Evolutionary conservation across 805 yeast genomes (phyloP), one percentile per base, ranked within the genome.

Genomic region (Tetrapisispora nanseiensis): DNA sequence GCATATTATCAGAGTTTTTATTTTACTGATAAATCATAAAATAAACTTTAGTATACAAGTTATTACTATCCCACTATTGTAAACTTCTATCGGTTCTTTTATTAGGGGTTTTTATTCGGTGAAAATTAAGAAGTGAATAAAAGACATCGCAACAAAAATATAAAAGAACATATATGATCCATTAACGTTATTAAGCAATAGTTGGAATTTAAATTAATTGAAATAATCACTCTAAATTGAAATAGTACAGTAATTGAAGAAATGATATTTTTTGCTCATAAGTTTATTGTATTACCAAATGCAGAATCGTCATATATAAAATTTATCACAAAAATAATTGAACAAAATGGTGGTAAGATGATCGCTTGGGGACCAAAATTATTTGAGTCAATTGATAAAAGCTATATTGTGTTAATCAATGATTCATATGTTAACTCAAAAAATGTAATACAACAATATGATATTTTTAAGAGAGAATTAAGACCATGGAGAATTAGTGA

Each of bases 381-480:
- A 11, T 13, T 20, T 10, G 12, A 15, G 6, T 10, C 10, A 24
- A 18, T 47, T 1, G 44, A 49, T 30, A 19, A 34, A 6, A 12
- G 35, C 3, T 47, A 49, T 3, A 31, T 51, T 2, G 47, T 53
- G 4, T 28, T 61, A 18, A 42, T 61, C 3, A 54, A 54, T 39
- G 58, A 58, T 38, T 44, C 62, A 2, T 61, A 46, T 45, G 46
- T 59, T 5, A 47, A 41, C 24, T 36, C 37, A 2, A 37, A 49
- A 5, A 39, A 36, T 8, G 39, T 40, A 28, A 13, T 58, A 18
- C 43, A 33, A 1, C 41, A 49, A 20, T 22, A 35, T 9, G 50
- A 51, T 19, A 33, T 57, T 11, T 56, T 61, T 27, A 33, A 41
- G 21, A 51, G 47, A 23, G 62, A 61, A 40, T 47, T 52, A 39